These are phyloP conservation scores for Fusarium sp. DNA, from an alignment of 2,329 filamentous ascomycete genomes.

Conservation along the genomic window DNA sequence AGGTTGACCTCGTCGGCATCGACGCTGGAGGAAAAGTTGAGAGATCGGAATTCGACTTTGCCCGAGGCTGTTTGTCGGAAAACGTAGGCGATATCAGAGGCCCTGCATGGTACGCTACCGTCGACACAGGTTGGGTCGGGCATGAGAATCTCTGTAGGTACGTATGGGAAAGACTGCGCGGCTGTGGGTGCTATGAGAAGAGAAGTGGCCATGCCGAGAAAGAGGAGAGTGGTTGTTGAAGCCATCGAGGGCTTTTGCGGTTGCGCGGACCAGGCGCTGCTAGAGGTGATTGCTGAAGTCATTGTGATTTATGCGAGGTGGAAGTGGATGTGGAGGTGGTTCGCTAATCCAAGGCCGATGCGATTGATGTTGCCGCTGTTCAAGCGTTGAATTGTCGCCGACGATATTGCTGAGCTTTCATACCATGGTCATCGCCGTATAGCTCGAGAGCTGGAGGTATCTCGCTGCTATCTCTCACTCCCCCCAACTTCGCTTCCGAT, in stretches of 20 bases:
- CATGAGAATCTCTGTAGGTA: conserved; percentile 79
- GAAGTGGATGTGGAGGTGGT: neutral
- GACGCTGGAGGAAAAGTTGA: conserved; percentile 74
- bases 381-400: conserved; percentile 30
- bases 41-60: conserved; percentile 68
- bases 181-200: conserved; percentile 42
- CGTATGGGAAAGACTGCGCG: conserved; percentile 76
- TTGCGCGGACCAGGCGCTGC: conserved; percentile 15
- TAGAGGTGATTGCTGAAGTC: conserved; percentile 12
- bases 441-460: conserved; percentile 32
- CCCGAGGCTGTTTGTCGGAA: conserved; percentile 68
- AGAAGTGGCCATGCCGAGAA: conserved; percentile 20
- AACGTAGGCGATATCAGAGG: conserved; percentile 73
- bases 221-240: conserved; percentile 21
- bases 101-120: conserved; percentile 54
- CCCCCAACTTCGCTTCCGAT: conserved; percentile 5
- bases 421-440: conserved; percentile 30
- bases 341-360: conserved; percentile 14
- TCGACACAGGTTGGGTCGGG: conserved; percentile 59
- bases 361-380: conserved; percentile 10
- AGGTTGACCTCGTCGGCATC: conserved; percentile 59
- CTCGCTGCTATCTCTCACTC: conserved; percentile 5
- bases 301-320: conserved; percentile 23
- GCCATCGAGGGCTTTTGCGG: conserved; percentile 15
- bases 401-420: conserved; percentile 30